Percentiles rank a stretch among this genome's conserved stretches.
Evolutionary conservation across 129 eudicot species (phyloP).

Genomic region (Centaurea solstitialis): DNA sequence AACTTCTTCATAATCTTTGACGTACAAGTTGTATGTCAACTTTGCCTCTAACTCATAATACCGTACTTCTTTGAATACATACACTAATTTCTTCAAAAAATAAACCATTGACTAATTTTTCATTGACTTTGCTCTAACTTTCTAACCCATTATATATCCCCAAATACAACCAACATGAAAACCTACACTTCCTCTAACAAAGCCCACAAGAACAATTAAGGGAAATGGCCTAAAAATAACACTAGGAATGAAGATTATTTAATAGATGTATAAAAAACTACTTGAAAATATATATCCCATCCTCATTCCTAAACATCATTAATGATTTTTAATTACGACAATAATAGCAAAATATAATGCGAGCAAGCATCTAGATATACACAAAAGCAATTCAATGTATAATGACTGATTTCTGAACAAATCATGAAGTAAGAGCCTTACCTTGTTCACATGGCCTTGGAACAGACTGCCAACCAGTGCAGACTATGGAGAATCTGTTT

Average conservation of each 20-base stretch:
- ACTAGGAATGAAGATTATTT: background rate
- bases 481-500: slow-evolving; percentile 56
- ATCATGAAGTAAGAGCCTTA: slow-evolving; percentile 1
- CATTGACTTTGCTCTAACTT: background rate
- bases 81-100: too few species aligned
- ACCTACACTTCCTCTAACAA: background rate
- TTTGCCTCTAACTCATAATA: too few species aligned
- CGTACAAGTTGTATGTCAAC: too few species aligned
- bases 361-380: background rate
- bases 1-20: too few species aligned
- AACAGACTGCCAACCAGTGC: slow-evolving; percentile 83
- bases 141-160: background rate
- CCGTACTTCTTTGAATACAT: too few species aligned
- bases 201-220: background rate
- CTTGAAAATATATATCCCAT: background rate
- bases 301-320: background rate
- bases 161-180: background rate
- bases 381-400: background rate
- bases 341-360: background rate
- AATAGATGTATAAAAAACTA: background rate
- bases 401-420: background rate
- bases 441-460: slow-evolving; percentile 47
- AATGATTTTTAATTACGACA: background rate
- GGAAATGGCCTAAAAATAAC: background rate
- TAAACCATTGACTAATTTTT: too few species aligned